A percentile compares a stretch with the other conserved stretches of the same genome.
phyloP scores from a whole-genome alignment of 148 eudicot species.

The Persicaria tinctoria region DNA sequence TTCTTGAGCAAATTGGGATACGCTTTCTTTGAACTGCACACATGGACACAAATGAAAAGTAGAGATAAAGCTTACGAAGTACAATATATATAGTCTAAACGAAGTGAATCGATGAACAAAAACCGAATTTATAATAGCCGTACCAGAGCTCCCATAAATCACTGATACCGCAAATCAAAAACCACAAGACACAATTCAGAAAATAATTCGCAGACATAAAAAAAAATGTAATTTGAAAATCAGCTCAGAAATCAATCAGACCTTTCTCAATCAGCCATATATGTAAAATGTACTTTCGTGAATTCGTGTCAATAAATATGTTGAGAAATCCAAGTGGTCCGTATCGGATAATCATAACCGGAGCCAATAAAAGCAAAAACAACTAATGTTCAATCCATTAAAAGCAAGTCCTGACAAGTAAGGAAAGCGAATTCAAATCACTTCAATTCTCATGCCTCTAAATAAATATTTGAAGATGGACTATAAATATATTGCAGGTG shows the following conservation, averaged over 20 bases:
- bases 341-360: background rate
- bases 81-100: background rate
- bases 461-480: too few relatives aligned
- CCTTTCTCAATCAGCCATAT: background rate
- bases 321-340: background rate
- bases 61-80: background rate
- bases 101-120: background rate
- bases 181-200: background rate
- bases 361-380: background rate
- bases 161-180: background rate
- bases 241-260: background rate
- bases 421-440: background rate
- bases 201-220: background rate
- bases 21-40: conserved; percentile 87
- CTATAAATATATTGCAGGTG: too few relatives aligned
- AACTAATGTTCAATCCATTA: background rate
- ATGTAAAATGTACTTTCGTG: background rate
- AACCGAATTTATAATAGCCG: background rate
- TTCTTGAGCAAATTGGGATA: conserved; percentile 91
- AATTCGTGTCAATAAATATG: background rate
- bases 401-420: background rate
- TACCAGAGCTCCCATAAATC: background rate
- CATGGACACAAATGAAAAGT: background rate
- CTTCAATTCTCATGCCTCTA: too few relatives aligned
- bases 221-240: background rate